Conservation (phyloP, 306 rosid genomes). For the Lagenaria siceraria region DNA sequence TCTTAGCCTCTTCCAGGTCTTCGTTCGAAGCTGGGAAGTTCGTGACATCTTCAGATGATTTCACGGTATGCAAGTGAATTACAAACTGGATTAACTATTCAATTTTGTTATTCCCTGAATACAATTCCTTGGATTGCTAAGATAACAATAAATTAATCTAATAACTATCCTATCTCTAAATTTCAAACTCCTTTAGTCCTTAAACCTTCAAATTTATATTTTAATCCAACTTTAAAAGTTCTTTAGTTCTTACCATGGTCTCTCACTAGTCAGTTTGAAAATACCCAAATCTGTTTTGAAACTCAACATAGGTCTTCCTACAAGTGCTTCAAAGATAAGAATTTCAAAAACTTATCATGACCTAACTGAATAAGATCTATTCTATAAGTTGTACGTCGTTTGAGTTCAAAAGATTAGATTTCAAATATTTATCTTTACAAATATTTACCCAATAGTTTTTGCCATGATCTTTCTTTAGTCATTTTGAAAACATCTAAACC, state of each 20-base stretch:
- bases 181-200: background rate
- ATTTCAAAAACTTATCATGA: too few relatives aligned
- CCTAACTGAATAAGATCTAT: background rate
- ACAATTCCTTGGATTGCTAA: background rate
- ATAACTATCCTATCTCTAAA: background rate
- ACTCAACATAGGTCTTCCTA: background rate
- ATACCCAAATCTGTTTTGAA: background rate
- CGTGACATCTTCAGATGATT: conserved; percentile 85
- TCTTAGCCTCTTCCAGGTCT: conserved; percentile 36
- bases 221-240: background rate
- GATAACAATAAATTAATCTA: background rate
- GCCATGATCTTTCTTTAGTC: too few relatives aligned
- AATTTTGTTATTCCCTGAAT: background rate
- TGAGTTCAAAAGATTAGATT: too few relatives aligned
- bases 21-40: conserved; percentile 56
- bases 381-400: too few relatives aligned
- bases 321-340: background rate
- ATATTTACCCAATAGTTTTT: too few relatives aligned
- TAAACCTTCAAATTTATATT: background rate
- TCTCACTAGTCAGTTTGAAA: background rate
- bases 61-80: conserved; percentile 38
- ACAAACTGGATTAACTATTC: background rate
- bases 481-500: too few relatives aligned
- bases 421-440: too few relatives aligned
- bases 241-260: background rate